Percentiles rank a stretch among this genome's conserved stretches.
Conservation (phyloP, 257 asterid species). For the Vinca minor region DNA sequence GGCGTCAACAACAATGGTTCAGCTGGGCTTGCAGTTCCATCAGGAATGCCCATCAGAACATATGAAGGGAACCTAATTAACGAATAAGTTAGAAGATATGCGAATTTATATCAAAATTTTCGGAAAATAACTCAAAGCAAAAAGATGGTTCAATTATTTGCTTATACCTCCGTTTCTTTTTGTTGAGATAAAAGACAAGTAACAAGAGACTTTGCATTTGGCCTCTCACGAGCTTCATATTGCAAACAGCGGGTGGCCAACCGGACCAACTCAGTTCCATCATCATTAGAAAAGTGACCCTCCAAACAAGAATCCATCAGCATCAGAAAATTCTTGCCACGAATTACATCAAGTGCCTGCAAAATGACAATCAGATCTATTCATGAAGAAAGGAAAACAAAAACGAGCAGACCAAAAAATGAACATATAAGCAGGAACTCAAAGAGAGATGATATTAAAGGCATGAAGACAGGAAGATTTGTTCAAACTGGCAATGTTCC, state of each 20-base stretch:
- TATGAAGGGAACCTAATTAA: constrained; percentile 56
- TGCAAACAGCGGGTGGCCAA: constrained; percentile 86
- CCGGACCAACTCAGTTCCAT: constrained; percentile 79
- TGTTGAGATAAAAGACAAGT: constrained; percentile 58
- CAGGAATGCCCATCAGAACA: constrained; percentile 42
- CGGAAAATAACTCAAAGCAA: not conserved
- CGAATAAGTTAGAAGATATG: not conserved
- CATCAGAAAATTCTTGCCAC: constrained; percentile 63
- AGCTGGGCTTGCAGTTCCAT: constrained; percentile 22
- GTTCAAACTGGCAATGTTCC: not conserved
- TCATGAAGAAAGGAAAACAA: not conserved
- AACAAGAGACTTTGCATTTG: constrained; percentile 65
- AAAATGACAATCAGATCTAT: constrained; percentile 4
- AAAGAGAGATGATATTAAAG: not conserved
- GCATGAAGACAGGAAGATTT: not conserved
- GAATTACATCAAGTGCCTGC: constrained; percentile 86
- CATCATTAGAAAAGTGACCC: constrained; percentile 83
- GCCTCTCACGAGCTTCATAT: constrained; percentile 92
- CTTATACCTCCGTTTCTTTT: constrained; percentile 60
- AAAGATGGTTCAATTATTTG: not conserved
- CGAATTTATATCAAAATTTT: not conserved
- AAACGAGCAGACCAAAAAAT: not conserved
- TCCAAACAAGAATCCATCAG: constrained; percentile 88
- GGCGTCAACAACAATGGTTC: constrained; percentile 37
- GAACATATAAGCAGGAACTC: not conserved